phyloP scores from a whole-genome alignment of 805 yeast species.

The Lipomyces sp. region DNA sequence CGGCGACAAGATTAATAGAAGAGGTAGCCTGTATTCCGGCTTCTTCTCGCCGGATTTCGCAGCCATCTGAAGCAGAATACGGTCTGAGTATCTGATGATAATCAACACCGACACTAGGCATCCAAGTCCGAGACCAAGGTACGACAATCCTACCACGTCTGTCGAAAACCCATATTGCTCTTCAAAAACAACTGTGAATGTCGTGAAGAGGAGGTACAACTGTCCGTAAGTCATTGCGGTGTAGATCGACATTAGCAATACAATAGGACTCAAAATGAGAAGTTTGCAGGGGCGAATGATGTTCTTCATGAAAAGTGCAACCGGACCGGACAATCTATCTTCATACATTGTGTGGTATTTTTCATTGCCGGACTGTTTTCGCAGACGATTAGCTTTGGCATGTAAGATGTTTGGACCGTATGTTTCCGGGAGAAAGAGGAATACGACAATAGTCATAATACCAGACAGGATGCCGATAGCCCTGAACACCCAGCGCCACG shows the following conservation, averaged over 20 bases:
- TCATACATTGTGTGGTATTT: slow-evolving; percentile 66
- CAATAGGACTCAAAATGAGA: slow-evolving; percentile 64
- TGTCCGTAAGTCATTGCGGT: slow-evolving; percentile 71
- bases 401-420: slow-evolving; percentile 80
- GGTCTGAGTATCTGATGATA: slow-evolving; percentile 55
- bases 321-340: slow-evolving; percentile 39
- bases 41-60: slow-evolving; percentile 56
- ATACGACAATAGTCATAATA: slow-evolving; percentile 23
- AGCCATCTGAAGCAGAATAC: slow-evolving; percentile 48
- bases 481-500: slow-evolving; percentile 79
- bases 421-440: slow-evolving; percentile 72
- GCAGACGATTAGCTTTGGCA: slow-evolving; percentile 63
- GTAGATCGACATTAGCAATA: slow-evolving; percentile 63
- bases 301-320: slow-evolving; percentile 44
- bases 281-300: slow-evolving; percentile 61
- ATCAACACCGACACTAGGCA: slow-evolving; percentile 55
- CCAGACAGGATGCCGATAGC: slow-evolving; percentile 46
- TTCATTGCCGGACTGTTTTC: slow-evolving; percentile 59
- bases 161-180: slow-evolving; percentile 54
- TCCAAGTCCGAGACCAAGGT: slow-evolving; percentile 62
- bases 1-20: slow-evolving; percentile 56
- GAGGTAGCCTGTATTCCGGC: slow-evolving; percentile 65
- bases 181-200: slow-evolving; percentile 58
- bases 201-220: slow-evolving; percentile 61
- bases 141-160: slow-evolving; percentile 60